Evolutionary conservation across 306 rosid genomes (phyloP), one percentile per base, ranked within the genome.

Genomic region (Prunus salicina): DNA sequence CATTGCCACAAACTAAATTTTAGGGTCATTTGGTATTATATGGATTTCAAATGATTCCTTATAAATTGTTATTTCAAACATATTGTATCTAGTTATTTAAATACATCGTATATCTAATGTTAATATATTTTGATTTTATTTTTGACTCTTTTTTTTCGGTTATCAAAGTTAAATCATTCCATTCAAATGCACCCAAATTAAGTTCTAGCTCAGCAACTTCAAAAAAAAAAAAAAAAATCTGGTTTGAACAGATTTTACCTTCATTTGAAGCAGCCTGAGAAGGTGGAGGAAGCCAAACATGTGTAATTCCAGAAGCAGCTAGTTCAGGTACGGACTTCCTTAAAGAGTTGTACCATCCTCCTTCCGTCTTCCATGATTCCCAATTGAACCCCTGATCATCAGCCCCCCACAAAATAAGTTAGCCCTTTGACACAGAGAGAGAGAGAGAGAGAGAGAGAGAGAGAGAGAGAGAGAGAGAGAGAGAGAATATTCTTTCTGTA

Each of bases 271-370:
- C 19, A 22, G 93, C 77, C 2, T 88, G 93, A 64, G 95, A 91
- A n/a, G 97, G 80, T 75, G 97, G 97, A 84, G 97, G 95, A 79
- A 91, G 97, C 93, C 97, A 91, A 74, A 89, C 91, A 76, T 91
- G 95, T 49, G 95, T 88, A 3, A 89, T 72, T 71, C 88, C 86
- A 0, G 90, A 88, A 68, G 65, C 53, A 22, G 87, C 86, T 3
- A 92, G 52, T 32, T 92, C 96, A 53, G 87, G 79, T 69, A 88
- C 73, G 2, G 74, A 9, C 80, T 80, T 77, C 79, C 85, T 84
- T 30, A 92, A 76, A 1, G 78, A 75, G 80, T 88, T 92, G 81
- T 92, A 92, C 93, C 96, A 90, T 51, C 90, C 91, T 14, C 89
- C 88, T 28, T 62, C 56, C 81, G 79, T 87, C 60, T 46, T 67